Base-by-base conservation (phyloP, 1,284 basidiomycete genomes). In the Lentinula novae-zelandiae region DNA sequence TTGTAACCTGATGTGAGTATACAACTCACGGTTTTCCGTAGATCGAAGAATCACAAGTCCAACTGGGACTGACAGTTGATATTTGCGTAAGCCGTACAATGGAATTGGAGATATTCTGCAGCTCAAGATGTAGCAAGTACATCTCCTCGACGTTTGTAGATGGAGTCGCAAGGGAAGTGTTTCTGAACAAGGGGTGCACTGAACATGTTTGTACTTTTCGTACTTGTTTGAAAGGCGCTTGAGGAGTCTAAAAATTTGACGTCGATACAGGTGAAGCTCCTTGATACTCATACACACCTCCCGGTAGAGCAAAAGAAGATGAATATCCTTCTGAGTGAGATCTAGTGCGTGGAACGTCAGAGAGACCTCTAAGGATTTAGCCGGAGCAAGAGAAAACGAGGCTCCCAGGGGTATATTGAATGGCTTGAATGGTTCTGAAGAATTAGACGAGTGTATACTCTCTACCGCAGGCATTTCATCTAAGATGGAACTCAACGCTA, bases 241-340 rank as follows among this genome's bases (percentile, higher is more conserved):
- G 73, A 27, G 77, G 76, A 56, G 73, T 70, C 86, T 88, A 52
- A 58, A 53, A 55, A 64, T 12, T 55, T 31, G 17, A 27, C 9
- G 52, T 39, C 68, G 27, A 38, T 51, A 40, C 20, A 49, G 60
- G 20, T 62, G 20, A 49, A 27, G 40, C 27, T 38, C n/a, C 51
- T 38, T 46, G n/a, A 6, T 10, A 42, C 54, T 5, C 20, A 49
- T 20, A 72, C 76, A 61, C 66, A 90, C 91, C 77, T 89, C 83
- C 69, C 90, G 82, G 73, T 85, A 92, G 8, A 87, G 78, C 67
- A 92, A 81, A 12, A 92, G 73, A 9, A 90, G 63, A 60, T 75
- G 79, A 12, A 92, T 74, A 55, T 84, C 80, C 57, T 81, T 78
- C 58, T 79, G 74, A 39, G 79, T 82, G 15, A 72, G 58, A 2